Evolutionary conservation across 2,329 filamentous ascomycete genomes (phyloP).

Genomic region (Hypoxylon rubiginosum): DNA sequence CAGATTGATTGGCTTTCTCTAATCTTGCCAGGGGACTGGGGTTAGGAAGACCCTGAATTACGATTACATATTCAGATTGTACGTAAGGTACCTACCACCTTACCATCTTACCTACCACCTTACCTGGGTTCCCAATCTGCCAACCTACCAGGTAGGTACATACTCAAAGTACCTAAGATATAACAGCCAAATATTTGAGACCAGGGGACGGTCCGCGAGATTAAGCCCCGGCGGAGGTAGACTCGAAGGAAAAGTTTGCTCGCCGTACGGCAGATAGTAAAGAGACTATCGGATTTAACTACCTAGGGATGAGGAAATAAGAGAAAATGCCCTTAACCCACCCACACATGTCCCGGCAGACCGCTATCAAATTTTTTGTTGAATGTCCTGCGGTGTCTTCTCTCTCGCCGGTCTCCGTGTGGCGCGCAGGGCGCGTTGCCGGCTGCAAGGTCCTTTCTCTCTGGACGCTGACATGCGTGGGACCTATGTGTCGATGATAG

Average conservation of each 20-base stretch:
- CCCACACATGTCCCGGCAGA: constrained; percentile 15
- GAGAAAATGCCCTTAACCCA: constrained; percentile 8
- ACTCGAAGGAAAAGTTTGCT: constrained; percentile 6
- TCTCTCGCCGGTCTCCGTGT: constrained; percentile 27
- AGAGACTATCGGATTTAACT: constrained; percentile 18
- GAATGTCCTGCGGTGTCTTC: constrained; percentile 8
- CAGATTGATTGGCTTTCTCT: constrained; percentile 39
- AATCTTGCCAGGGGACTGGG: constrained; percentile 25
- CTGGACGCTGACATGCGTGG: background rate
- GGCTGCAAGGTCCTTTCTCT: constrained; percentile 31
- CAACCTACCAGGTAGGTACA: too few relatives aligned
- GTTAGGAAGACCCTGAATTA: constrained; percentile 20
- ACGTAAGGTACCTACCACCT: too few relatives aligned
- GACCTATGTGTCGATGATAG: background rate
- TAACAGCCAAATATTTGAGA: constrained; percentile 7
- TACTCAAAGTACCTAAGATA: constrained; percentile 7
- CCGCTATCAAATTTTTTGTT: constrained; percentile 19
- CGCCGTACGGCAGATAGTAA: background rate
- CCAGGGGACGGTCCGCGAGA: constrained; percentile 18
- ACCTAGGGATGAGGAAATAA: constrained; percentile 13
- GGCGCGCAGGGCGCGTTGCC: constrained; percentile 25
- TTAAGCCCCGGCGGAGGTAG: background rate
- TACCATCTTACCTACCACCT: too few relatives aligned
- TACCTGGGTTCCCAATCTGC: too few relatives aligned
- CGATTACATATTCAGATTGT: constrained; percentile 16